Evolutionary conservation across 805 yeast genomes (phyloP), one percentile per base, ranked within the genome.

Genomic region (Starmerella sp.): DNA sequence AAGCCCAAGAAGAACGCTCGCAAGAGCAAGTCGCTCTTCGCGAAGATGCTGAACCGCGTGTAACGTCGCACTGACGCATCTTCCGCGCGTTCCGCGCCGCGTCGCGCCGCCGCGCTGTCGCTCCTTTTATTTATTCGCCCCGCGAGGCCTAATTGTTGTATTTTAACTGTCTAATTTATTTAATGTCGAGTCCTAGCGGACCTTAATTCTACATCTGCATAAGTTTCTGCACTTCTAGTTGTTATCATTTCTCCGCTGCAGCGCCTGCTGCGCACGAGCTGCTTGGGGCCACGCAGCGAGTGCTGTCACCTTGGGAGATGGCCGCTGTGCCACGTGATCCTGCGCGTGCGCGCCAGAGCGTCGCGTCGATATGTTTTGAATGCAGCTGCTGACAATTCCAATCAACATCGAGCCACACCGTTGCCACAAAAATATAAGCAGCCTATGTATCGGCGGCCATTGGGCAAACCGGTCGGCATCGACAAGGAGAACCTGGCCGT

Each of bases 381-480:
- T 49, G 11, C 37, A 15, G 14, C 29, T 43, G 47, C 38, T 34
- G 38, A 34, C 39, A 32, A 28, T 5, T 43, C 17, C 5, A 43
- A 17, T 39, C 11, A 6, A 32, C 29, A 7, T 6, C 14, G 30
- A 6, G 30, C 29, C 39, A 29, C 38, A 17, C 4, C n/a, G 39
- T 34, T 15, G 42, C 51, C 51, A 36, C 42, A 38, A 42, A 37
- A 13, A 6, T 29, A 29, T 2, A 13, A n/a, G 17, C 17, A 37
- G 17, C 22, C 22, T 28, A 49, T 49, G 52, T 49, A 49, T 28
- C 52, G 52, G n/a, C 28, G 17, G 36, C 53, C 31, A 34, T 43
- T 41, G 48, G 37, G 48, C 30, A 15, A 14, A 22, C 49, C 49
- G 30, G 38, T 34, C 14, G 39, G 39, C 29, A 17, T 46, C 15